These are phyloP conservation scores for Austropuccinia psidii DNA, from an alignment of 1,284 basidiomycete species.

Conservation along the genomic window DNA sequence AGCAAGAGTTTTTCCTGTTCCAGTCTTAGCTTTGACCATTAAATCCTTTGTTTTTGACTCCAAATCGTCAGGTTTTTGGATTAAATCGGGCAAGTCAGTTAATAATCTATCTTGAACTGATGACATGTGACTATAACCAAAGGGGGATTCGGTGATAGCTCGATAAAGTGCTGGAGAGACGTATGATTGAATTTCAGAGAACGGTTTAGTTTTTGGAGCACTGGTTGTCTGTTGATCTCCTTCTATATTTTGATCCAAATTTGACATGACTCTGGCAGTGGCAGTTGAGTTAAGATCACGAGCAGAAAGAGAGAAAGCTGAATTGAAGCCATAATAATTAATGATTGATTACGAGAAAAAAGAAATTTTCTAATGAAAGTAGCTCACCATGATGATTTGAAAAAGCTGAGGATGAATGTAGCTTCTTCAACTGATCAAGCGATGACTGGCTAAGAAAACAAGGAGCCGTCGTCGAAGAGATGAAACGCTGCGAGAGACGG, in stretches of 20 bases:
- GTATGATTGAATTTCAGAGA: constrained; percentile 17
- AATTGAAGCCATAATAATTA: no score
- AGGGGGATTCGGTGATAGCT: constrained; percentile 54
- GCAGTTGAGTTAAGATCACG: constrained; percentile 20
- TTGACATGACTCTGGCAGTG: background rate
- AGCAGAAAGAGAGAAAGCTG: constrained; percentile 12
- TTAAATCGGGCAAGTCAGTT: constrained; percentile 53
- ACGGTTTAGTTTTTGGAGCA: constrained; percentile 3
- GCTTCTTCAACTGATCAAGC: no score
- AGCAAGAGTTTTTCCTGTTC: constrained; percentile 47
- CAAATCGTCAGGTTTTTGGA: constrained; percentile 50
- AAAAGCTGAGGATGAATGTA: no score
- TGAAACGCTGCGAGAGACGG: no score
- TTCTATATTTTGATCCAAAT: background rate
- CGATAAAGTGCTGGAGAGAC: constrained; percentile 40
- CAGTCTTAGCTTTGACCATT: constrained; percentile 47
- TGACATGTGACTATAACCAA: constrained; percentile 69
- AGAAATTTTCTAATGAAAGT: no score
- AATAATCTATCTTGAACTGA: constrained; percentile 76
- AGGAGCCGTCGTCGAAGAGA: no score
- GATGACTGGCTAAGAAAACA: no score
- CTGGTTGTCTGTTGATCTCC: background rate
- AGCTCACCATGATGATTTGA: no score
- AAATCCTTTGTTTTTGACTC: constrained; percentile 44
- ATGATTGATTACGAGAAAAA: no score